Percentiles rank a stretch among this genome's conserved stretches.
Conservation (phyloP, 495 filamentous ascomycete genomes). For the Aspergillus wentii region DNA sequence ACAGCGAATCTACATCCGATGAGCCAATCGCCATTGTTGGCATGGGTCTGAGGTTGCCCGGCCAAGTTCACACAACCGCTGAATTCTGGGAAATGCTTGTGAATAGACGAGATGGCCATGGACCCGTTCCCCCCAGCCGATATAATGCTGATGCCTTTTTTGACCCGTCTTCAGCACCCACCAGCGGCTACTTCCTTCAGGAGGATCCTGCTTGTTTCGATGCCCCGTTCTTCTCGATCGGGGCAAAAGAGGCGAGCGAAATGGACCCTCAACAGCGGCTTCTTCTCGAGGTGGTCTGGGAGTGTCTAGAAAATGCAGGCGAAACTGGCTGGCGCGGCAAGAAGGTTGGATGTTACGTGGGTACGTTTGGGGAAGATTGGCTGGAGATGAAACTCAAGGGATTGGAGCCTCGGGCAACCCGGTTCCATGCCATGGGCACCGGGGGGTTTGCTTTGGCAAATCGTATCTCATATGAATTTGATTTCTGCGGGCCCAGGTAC, state of each 20-base stretch:
- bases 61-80: slow-evolving; percentile 10
- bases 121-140: slow-evolving; percentile 8
- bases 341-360: slow-evolving; percentile 28
- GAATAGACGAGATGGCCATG: slow-evolving; percentile 18
- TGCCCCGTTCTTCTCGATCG: slow-evolving; percentile 36
- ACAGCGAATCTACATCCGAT: not conserved
- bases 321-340: too few species aligned
- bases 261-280: slow-evolving; percentile 37
- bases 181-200: slow-evolving; percentile 31
- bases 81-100: slow-evolving; percentile 19
- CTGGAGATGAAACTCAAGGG: slow-evolving; percentile 20
- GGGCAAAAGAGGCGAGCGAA: slow-evolving; percentile 19
- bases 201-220: slow-evolving; percentile 46
- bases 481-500: slow-evolving; percentile 23
- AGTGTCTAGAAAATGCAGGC: slow-evolving; percentile 34
- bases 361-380: slow-evolving; percentile 33
- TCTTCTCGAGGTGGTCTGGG: slow-evolving; percentile 27
- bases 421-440: slow-evolving; percentile 23
- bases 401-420: slow-evolving; percentile 5
- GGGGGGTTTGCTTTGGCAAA: slow-evolving; percentile 25
- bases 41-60: slow-evolving; percentile 16
- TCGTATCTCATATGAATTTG: slow-evolving; percentile 27
- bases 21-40: slow-evolving; percentile 19
- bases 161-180: slow-evolving; percentile 14
- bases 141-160: slow-evolving; percentile 33